These are phyloP conservation scores for Pseudogymnoascus sp. DNA, from an alignment of 2,329 filamentous ascomycete genomes.

Conservation along the genomic window DNA sequence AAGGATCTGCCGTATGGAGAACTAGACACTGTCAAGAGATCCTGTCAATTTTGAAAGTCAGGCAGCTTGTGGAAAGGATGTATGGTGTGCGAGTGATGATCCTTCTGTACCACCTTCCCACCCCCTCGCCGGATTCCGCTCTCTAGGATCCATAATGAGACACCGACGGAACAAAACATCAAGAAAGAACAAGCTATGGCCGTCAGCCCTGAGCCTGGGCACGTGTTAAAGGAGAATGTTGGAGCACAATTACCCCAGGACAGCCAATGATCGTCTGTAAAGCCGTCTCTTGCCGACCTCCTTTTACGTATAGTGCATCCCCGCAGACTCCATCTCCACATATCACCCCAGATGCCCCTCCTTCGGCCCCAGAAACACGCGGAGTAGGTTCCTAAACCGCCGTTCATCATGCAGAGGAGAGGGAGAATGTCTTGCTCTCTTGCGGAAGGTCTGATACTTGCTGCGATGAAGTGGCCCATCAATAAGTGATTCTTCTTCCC, in stretches of 20 bases:
- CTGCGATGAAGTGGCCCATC: not conserved
- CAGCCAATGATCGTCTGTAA: not conserved
- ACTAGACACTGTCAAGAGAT: not conserved
- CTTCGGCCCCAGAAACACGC: not conserved
- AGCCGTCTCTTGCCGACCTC: not conserved
- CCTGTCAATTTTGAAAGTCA: not conserved
- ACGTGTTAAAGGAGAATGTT: not conserved
- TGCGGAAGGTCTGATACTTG: not conserved
- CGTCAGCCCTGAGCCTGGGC: not conserved
- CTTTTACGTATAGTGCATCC: not conserved
- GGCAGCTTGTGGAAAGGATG: not conserved
- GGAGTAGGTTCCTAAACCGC: slow-evolving; percentile 1
- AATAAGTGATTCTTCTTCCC: not conserved
- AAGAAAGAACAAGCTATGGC: not conserved
- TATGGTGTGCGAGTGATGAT: not conserved
- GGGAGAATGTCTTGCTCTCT: not conserved
- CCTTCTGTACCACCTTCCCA: not conserved
- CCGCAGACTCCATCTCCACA: not conserved
- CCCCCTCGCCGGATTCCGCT: not conserved
- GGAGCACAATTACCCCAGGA: not conserved
- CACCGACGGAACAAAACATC: not conserved
- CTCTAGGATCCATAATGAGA: not conserved
- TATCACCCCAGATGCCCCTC: not conserved
- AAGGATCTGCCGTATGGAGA: not conserved
- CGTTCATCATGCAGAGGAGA: not conserved